Conservation (phyloP, 352 stramenopile species). For the Globisporangium echinulatum region DNA sequence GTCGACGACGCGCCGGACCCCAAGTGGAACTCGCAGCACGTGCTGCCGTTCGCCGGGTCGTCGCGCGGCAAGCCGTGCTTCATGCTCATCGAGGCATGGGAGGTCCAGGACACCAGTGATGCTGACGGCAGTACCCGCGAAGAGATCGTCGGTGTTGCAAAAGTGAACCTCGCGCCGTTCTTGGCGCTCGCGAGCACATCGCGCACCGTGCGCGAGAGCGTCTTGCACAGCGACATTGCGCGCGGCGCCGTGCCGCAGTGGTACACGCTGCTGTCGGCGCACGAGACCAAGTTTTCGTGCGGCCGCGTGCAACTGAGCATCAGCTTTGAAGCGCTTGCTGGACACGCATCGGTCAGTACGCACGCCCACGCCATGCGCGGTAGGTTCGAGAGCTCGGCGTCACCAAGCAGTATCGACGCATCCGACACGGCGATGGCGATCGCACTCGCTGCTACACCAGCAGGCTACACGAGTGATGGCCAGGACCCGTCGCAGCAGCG, state of each 20-base stretch:
- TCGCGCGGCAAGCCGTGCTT: conserved; percentile 78
- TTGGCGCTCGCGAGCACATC: conserved; percentile 76
- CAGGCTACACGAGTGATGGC: conserved; percentile 9
- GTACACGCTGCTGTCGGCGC: conserved; percentile 81
- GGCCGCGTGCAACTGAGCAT: conserved; percentile 83
- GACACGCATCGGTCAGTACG: not conserved
- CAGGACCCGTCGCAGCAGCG: conserved; percentile 20
- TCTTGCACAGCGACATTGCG: conserved; percentile 81
- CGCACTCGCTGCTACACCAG: conserved; percentile 25
- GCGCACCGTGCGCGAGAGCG: conserved; percentile 73
- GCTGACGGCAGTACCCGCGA: conserved; percentile 40
- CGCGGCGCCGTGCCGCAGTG: conserved; percentile 77
- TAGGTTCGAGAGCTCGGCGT: conserved; percentile 15
- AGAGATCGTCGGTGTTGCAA: conserved; percentile 74
- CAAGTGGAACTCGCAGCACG: conserved; percentile 80
- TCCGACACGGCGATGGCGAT: not conserved
- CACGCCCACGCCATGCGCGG: not conserved
- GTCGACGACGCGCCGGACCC: conserved; percentile 47
- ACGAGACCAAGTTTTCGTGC: conserved; percentile 81
- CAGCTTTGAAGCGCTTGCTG: conserved; percentile 58
- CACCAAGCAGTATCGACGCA: conserved; percentile 30
- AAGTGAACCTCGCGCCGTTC: conserved; percentile 86
- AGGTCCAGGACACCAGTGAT: conserved; percentile 34
- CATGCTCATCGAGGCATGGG: conserved; percentile 84
- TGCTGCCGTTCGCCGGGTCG: conserved; percentile 64